Evolutionary conservation across 495 filamentous ascomycete species (phyloP).

Genomic region (Xylaria bambusicola): DNA sequence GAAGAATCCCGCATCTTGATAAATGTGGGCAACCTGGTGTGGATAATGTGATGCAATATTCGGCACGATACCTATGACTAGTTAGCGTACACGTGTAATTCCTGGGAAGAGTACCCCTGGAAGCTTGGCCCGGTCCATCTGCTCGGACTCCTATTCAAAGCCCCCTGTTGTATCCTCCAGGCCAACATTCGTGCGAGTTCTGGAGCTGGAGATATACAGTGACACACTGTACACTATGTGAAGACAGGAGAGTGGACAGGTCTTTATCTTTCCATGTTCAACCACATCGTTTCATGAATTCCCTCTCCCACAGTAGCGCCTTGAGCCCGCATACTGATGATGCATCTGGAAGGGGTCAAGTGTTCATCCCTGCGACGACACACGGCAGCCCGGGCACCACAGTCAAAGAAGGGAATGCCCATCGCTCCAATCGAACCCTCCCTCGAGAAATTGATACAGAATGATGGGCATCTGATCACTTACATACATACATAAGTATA

Average conservation of each 20-base stretch:
- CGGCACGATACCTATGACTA: too few species aligned
- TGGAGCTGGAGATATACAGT: too few species aligned
- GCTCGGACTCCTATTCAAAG: background rate
- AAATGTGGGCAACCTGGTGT: too few species aligned
- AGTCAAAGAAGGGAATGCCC: background rate
- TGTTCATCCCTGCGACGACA: background rate
- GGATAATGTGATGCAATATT: too few species aligned
- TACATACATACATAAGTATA: background rate
- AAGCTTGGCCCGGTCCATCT: slow-evolving; percentile 1
- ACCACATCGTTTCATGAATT: slow-evolving; percentile 7
- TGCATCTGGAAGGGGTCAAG: background rate
- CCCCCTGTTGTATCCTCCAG: too few species aligned
- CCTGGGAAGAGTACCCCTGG: too few species aligned
- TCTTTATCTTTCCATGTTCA: background rate
- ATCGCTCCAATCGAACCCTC: background rate
- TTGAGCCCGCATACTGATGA: background rate
- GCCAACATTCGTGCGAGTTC: too few species aligned
- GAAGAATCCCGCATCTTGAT: too few species aligned
- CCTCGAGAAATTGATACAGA: slow-evolving; percentile 1
- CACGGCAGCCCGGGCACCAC: background rate
- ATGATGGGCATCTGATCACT: background rate
- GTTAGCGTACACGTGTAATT: background rate
- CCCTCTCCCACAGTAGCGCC: slow-evolving; percentile 4
- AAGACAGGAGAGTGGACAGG: too few species aligned
- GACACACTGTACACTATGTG: too few species aligned